phyloP scores from a whole-genome alignment of 164 flowering plant species.

The Vitis labrusca region DNA sequence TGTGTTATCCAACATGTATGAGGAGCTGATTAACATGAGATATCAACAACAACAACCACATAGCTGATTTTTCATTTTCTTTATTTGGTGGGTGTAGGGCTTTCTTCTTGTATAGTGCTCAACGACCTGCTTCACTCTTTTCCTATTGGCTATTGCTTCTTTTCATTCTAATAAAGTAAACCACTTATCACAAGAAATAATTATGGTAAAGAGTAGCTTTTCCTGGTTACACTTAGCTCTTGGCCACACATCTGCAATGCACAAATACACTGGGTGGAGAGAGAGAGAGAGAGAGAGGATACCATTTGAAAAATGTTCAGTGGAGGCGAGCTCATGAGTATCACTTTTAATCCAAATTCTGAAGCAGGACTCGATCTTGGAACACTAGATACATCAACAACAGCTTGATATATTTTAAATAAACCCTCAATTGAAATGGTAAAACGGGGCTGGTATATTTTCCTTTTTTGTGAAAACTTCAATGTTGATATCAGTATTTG shows the following conservation, averaged over 20 bases:
- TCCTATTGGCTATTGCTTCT: too few relatives aligned
- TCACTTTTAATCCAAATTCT: conserved; percentile 56
- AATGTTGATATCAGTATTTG: conserved; percentile 46
- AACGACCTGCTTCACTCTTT: too few relatives aligned
- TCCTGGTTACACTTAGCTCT: too few relatives aligned
- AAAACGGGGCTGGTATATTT: conserved; percentile 66
- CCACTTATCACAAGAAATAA: too few relatives aligned
- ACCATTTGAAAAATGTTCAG: conserved; percentile 45
- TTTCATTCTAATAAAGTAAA: too few relatives aligned
- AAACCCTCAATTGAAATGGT: conserved; percentile 62
- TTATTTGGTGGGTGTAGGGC: too few relatives aligned
- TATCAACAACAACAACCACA: too few relatives aligned
- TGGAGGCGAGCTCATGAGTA: conserved; percentile 76
- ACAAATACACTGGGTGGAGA: background rate
- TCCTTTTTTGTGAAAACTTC: conserved; percentile 68
- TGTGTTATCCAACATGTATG: too few relatives aligned
- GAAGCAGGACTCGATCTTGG: conserved; percentile 26
- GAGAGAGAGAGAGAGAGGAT: conserved; percentile 23
- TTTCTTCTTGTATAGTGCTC: too few relatives aligned
- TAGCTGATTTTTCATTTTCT: too few relatives aligned
- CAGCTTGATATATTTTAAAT: conserved; percentile 44
- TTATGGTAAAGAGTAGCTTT: too few relatives aligned
- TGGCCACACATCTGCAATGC: background rate
- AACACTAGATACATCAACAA: conserved; percentile 28
- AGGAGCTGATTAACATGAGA: too few relatives aligned